Evolutionary conservation across 169 alveolate genomes (phyloP), one percentile per base, ranked within the genome.

Genomic region (Plasmodium inui): DNA sequence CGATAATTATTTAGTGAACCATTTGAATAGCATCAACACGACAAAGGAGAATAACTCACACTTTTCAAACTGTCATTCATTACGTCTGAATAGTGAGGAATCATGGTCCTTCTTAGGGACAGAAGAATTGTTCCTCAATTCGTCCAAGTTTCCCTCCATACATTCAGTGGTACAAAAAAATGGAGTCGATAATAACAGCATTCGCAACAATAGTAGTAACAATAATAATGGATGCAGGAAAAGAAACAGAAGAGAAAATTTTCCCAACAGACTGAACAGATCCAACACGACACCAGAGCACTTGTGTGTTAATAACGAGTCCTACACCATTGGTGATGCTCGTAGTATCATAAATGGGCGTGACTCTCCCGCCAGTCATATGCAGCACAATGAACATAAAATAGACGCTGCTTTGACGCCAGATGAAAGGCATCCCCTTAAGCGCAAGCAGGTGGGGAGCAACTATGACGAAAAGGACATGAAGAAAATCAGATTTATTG

Each of bases 71-170:
- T 74, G 93, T 74, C 85, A 85, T 70, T 85, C 93, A 1, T 73
- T 85, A 67, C 76, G 82, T n/a, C 28, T 74, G 10, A 85, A 85
- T 26, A 85, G 93, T 85, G 93, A 67, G 37, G 76, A 74, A 85
- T 74, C 85, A 8, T 84, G 83, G 37, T 85, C 93, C 46, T 50
- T 85, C 44, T 32, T 85, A 32, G 93, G 85, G 67, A 78, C 93
- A 44, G 93, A 85, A 85, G 93, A 85, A 85, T 76, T 85, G 67
- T 85, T 74, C 79, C 79, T 85, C 67, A 85, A 85, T 73, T 85
- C 93, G 37, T 85, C 93, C 22, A 85, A 85, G 67, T 85, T 74
- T 6, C 93, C 93, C 10, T 85, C 93, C 67, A 85, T 85, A 86
- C 93, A 85, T 85, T 85, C 93, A 32, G 93, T 85, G 79, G 70